A percentile compares a stretch with the other conserved stretches of the same genome.
These are phyloP conservation scores for Leptodermis oblonga DNA, from an alignment of 257 asterid genomes.

Conservation along the genomic window DNA sequence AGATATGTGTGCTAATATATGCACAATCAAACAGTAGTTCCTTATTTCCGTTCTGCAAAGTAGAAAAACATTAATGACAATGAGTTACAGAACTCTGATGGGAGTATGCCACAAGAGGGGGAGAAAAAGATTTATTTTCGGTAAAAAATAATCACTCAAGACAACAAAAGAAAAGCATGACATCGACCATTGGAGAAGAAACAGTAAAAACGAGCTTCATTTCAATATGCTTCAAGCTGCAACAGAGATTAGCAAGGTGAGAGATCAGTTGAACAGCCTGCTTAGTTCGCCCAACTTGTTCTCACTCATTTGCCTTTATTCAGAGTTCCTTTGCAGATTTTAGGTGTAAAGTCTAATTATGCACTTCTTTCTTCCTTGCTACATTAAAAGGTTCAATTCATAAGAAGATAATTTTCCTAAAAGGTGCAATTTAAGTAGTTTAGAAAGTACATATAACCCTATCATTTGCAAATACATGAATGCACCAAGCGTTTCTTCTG, in stretches of 20 bases:
- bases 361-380: too few species aligned
- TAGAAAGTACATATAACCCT: neutral
- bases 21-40: constrained; percentile 7
- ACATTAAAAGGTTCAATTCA: neutral
- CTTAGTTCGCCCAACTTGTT: neutral
- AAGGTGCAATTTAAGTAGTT: neutral
- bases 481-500: too few species aligned
- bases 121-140: neutral
- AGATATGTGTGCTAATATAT: constrained; percentile 29
- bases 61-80: neutral
- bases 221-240: neutral
- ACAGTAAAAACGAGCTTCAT: neutral
- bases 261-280: neutral
- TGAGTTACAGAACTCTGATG: neutral
- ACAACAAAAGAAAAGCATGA: neutral
- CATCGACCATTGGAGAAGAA: neutral
- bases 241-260: neutral
- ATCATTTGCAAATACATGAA: neutral
- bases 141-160: neutral
- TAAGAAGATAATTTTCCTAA: neutral
- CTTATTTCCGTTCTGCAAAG: constrained; percentile 34
- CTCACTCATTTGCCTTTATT: neutral
- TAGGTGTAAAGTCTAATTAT: neutral
- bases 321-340: neutral
- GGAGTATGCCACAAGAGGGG: neutral